These are phyloP conservation scores for Epichloe amarillans DNA, from an alignment of 2,329 filamentous ascomycete genomes.

Conservation along the genomic window DNA sequence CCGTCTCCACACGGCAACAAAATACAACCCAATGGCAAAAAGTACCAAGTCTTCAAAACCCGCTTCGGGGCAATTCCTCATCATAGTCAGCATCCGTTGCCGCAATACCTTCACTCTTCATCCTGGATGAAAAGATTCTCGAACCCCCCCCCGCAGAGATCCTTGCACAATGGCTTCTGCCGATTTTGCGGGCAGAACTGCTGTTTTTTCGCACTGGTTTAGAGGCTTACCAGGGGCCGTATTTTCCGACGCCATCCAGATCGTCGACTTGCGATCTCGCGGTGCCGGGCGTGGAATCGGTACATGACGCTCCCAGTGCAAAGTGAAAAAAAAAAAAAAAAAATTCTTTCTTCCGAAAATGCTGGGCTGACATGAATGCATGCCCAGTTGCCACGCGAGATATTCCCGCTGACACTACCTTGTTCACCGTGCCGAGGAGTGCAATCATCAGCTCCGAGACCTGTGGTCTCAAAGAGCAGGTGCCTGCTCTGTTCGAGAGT, in stretches of 20 bases:
- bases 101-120: too few species aligned
- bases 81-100: too few species aligned
- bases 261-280: conserved; percentile 36
- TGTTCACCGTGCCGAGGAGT: conserved; percentile 67
- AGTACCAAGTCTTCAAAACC: too few species aligned
- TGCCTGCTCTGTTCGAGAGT: conserved; percentile 39
- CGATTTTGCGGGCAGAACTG: conserved; percentile 28
- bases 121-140: not conserved
- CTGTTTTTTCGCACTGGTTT: conserved; percentile 41
- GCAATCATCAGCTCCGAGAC: conserved; percentile 61
- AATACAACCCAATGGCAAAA: not conserved
- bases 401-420: conserved; percentile 59
- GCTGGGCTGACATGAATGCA: not conserved
- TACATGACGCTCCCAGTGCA: conserved; percentile 11
- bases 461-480: conserved; percentile 48
- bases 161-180: conserved; percentile 8
- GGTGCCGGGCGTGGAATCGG: conserved; percentile 43
- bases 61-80: too few species aligned
- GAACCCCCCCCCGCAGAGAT: not conserved
- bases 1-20: not conserved
- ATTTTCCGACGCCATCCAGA: conserved; percentile 38
- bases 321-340: too few species aligned
- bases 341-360: fast-evolving
- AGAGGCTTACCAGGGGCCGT: conserved; percentile 34
- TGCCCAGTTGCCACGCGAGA: conserved; percentile 52